Percentiles rank a stretch among this genome's conserved stretches.
Conservation (phyloP, 441 rosid genomes). For the California macrophylla region DNA sequence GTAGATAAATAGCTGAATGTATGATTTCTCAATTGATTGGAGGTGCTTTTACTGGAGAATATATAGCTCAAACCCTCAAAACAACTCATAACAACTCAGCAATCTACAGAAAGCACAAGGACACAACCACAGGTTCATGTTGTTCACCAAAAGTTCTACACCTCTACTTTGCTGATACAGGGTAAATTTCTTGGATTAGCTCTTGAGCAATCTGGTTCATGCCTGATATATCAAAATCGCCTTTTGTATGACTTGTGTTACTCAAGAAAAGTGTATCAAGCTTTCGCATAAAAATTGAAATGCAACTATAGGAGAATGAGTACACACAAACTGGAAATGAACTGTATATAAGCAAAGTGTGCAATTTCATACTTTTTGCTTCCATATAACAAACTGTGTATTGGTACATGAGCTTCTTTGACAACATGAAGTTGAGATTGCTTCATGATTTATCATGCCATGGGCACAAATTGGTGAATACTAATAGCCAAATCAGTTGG, state of each 20-base stretch:
- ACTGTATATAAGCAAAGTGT: not conserved
- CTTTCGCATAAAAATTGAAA: not conserved
- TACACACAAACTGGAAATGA: not conserved
- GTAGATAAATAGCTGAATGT: not conserved
- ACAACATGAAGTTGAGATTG: slow-evolving; percentile 6
- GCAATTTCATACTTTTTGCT: not conserved
- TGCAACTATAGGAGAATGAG: not conserved
- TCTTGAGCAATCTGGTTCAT: not conserved
- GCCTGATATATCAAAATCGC: not conserved
- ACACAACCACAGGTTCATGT: not conserved
- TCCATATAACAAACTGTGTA: not conserved
- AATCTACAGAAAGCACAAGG: not conserved
- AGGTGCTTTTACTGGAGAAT: not conserved
- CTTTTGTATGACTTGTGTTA: not conserved
- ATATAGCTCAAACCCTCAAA: not conserved
- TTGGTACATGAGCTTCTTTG: not conserved
- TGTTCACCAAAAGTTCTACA: not conserved
- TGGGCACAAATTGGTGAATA: not conserved
- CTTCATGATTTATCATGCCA: slow-evolving; percentile 1
- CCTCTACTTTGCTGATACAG: not conserved
- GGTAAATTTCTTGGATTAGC: not conserved
- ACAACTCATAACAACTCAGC: not conserved
- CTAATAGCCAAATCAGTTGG: not conserved
- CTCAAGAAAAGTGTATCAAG: too few species aligned
- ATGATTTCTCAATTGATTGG: slow-evolving; percentile 5